These are phyloP conservation scores for Pseudonectria foliicola DNA, from an alignment of 2,329 filamentous ascomycete genomes.

Conservation along the genomic window DNA sequence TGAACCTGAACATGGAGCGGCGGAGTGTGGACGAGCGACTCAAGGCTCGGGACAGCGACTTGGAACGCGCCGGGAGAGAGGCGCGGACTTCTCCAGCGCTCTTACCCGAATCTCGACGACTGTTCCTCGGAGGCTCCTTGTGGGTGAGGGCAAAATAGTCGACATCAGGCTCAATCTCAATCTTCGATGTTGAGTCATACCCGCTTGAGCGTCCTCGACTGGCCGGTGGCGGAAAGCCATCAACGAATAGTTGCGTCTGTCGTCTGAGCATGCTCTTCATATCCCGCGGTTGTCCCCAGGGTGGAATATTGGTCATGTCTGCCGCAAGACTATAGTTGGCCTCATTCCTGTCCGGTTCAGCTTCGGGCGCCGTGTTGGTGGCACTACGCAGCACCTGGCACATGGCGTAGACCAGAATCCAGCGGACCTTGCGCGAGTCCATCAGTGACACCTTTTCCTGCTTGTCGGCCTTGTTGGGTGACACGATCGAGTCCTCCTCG, in stretches of 20 bases:
- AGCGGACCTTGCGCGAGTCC: constrained; percentile 70
- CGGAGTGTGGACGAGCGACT: constrained; percentile 28
- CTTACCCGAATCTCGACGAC: constrained; percentile 4
- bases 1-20: constrained; percentile 27
- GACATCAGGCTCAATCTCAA: constrained; percentile 48
- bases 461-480: constrained; percentile 47
- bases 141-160: constrained; percentile 45
- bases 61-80: constrained; percentile 19
- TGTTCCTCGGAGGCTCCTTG: constrained; percentile 13
- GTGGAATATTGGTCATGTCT: constrained; percentile 34
- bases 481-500: constrained; percentile 51
- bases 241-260: constrained; percentile 20
- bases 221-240: constrained; percentile 6
- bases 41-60: constrained; percentile 24
- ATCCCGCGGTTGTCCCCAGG: constrained; percentile 35
- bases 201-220: constrained; percentile 5
- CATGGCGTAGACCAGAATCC: constrained; percentile 67
- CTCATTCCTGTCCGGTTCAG: constrained; percentile 44
- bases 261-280: constrained; percentile 21
- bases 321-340: constrained; percentile 51
- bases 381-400: constrained; percentile 65
- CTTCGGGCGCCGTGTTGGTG: constrained; percentile 53
- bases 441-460: constrained; percentile 44
- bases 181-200: constrained; percentile 7
- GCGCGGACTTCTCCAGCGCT: constrained; percentile 12